Base-by-base conservation (phyloP, 768 basidiomycete species). In the Tubosaeta sp. region DNA sequence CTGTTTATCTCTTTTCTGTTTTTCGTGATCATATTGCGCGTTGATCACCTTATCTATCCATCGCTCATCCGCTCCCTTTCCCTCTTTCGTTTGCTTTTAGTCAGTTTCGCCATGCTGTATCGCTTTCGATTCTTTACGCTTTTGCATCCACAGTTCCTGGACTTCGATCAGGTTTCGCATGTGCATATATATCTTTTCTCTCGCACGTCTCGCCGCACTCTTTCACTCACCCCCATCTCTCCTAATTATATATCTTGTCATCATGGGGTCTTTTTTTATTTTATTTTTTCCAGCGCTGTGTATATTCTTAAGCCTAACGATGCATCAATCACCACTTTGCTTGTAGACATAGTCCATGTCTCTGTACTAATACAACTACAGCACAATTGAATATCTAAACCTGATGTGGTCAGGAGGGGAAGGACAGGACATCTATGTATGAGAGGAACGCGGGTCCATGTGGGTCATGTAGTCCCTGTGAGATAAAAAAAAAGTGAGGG, bases 281-380 rank as follows among this genome's bases (percentile, higher is more conserved):
- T 36, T 29, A 12, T 34, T 40, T 40, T 6, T 22, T 3, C 32
- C 16, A 7, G 38, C 21, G 31, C 39, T 34, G 39, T 59, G 49
- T 66, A 60, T 30, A 39, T 44, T 45, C 46, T 21, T 8, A 34
- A 7, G 12, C 25, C 44, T 38, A 40, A 44, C 12, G 36, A 36
- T 42, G 43, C 38, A 36, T 44, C 44, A 32, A 49, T 40, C 19
- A 14, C 7, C 18, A n/a, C 31, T 24, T 30, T 21, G 27, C 32
- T 24, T 38, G 42, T 43, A 43, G 24, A 48, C 21, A 24, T 24
- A n/a, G 24, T 16, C 18, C 14, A 42, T 7, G n/a, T 56, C 45
- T 48, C 32, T 56, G 52, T 65, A 53, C 52, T 41, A 25, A 16
- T 65, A 63, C 62, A 53, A 46, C 45, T 53, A 55, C 27, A 49